These are phyloP conservation scores for Yamadazyma sp. DNA, from an alignment of 1,139 yeast genomes.

Conservation along the genomic window DNA sequence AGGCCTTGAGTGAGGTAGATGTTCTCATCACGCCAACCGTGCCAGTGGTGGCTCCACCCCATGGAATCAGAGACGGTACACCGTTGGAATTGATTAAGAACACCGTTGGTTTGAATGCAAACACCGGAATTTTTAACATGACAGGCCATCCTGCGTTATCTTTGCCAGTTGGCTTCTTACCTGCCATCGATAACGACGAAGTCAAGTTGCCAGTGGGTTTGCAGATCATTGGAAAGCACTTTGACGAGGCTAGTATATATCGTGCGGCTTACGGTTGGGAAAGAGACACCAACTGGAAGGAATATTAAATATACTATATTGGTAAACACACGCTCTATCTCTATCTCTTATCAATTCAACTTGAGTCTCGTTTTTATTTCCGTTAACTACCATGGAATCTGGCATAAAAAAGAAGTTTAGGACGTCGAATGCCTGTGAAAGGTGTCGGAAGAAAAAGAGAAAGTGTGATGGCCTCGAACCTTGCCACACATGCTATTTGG, in stretches of 20 bases:
- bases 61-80: slow-evolving; percentile 13
- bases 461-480: slow-evolving; percentile 14
- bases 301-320: not conserved
- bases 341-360: not conserved
- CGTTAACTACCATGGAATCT: not conserved
- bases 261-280: slow-evolving; percentile 31
- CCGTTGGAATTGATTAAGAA: slow-evolving; percentile 19
- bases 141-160: slow-evolving; percentile 37
- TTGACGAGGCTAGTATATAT: slow-evolving; percentile 13
- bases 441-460: slow-evolving; percentile 14
- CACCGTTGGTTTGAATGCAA: slow-evolving; percentile 33
- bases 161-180: slow-evolving; percentile 30
- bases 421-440: slow-evolving; percentile 10
- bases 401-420: slow-evolving; percentile 4
- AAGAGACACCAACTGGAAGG: slow-evolving; percentile 25
- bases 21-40: slow-evolving; percentile 14
- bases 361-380: no score
- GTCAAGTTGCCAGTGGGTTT: slow-evolving; percentile 31
- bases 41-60: slow-evolving; percentile 16
- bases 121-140: slow-evolving; percentile 33
- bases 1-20: slow-evolving; percentile 20
- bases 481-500: slow-evolving; percentile 9
- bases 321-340: not conserved
- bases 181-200: slow-evolving; percentile 18
- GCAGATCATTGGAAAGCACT: slow-evolving; percentile 17